Evolutionary conservation across 257 asterid genomes (phyloP).

Genomic region (Solanum bukasovii): DNA sequence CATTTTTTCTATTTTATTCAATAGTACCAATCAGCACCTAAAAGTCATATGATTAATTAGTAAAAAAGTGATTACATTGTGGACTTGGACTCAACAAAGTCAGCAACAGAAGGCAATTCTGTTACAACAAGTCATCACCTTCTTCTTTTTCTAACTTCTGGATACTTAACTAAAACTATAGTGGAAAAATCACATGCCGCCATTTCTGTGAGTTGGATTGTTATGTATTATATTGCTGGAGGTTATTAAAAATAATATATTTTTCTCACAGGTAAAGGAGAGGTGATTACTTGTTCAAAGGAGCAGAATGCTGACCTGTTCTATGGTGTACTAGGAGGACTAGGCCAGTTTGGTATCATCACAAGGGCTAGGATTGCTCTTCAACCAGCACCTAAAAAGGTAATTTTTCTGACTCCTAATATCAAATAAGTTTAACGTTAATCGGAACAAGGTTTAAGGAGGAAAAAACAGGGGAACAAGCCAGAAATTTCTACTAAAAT

Average conservation of each 20-base stretch:
- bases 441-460: neutral
- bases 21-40: neutral
- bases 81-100: neutral
- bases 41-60: neutral
- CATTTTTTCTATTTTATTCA: neutral
- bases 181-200: neutral
- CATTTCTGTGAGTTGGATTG: neutral
- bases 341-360: slow-evolving; percentile 90
- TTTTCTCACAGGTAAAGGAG: slow-evolving; percentile 55
- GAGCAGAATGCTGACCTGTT: slow-evolving; percentile 66
- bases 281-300: slow-evolving; percentile 62
- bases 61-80: neutral
- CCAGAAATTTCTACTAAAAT: neutral
- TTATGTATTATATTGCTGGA: neutral
- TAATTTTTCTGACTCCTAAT: neutral
- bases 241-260: too few species aligned
- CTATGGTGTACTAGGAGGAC: slow-evolving; percentile 76
- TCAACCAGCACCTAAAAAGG: slow-evolving; percentile 72
- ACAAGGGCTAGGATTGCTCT: slow-evolving; percentile 74
- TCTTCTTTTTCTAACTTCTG: neutral
- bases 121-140: neutral
- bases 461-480: neutral
- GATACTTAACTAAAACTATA: neutral
- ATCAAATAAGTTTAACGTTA: neutral
- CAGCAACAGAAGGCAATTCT: neutral